Evolutionary conservation across 2,329 filamentous ascomycete species (phyloP), one percentile per base, ranked within the genome.

Genomic region (Colletotrichum endophyticum): DNA sequence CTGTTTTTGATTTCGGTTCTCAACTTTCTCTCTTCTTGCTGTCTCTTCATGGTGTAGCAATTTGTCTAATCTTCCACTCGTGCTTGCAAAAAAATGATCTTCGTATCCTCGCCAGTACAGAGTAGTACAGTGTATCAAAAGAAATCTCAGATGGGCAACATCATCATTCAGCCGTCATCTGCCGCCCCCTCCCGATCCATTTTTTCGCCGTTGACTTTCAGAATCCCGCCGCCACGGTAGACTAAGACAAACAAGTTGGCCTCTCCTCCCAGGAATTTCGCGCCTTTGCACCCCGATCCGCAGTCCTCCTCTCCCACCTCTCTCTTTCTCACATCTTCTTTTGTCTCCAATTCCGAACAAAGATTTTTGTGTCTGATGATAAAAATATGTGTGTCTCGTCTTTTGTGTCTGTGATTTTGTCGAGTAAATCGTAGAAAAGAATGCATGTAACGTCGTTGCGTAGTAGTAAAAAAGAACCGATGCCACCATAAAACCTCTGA

Each of bases 391-490:
- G n/a, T 73, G n/a, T 64, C 56, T 66, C 59, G 63, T 57, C 53
- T 66, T 72, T 63, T 75, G 63, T 70, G 67, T 70, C 25, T 44
- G 39, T 49, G 39, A 8, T 66, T 62, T 72, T 67, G 62, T 70
- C 73, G 32, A 34, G n/a, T 49, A 57, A 39, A 44, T 63, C 63
- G 70, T 73, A 63, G 39, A 67, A 75, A 72, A 53, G 59, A 27
- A 32, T 72, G 73, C 57, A 53, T 44, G 70, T 73, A 75, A 68
- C 39, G 56, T 57, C 39, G 73, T 75, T 75, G 66, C 39, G 66
- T 22, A 34, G 59, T 32, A 49, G 39, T 53, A n/a, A 36, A 27
- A 36, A 28, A 39, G 28, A 36, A 61, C n/a, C 53, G 25, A 44
- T 39, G 36, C 36, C 57, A 70, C 67, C 53, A 16, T 28, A 22